Evolutionary conservation across 2,329 filamentous ascomycete genomes (phyloP), one percentile per base, ranked within the genome.

Genomic region (Fusarium camptoceras): DNA sequence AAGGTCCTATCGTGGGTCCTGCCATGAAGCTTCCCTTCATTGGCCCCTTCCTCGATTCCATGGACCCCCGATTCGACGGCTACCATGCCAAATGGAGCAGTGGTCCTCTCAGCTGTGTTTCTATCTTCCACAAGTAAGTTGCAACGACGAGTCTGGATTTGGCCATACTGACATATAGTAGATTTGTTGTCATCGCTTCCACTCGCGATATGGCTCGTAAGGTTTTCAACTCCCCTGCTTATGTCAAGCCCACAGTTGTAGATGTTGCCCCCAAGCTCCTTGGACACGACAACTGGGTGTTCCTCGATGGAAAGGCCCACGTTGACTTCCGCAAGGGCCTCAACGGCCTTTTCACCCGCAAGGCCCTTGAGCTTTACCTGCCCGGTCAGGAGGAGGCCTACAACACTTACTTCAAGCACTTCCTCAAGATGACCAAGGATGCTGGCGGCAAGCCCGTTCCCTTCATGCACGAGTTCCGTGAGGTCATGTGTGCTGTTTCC

Each of bases 291-390:
- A 98, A 98, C 84, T 99, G 94, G 94, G 96, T 98, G 20, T 98
- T 98, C 83, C 85, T 99, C 72, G 95, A 98, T 78, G 96, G 96
- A 77, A 97, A 94, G 83, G 89, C 90, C 41, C 96, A 99, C 76
- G 93, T 97, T 73, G 96, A 98, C 77, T 99, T 96, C 83, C 94
- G 96, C 79, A 98, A 98, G 85, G 96, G 96, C 55, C 86, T 99
- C 73, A 98, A 98, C 80, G 91, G 91, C 62, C 88, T 98, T 28
- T 99, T 99, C 85, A 98, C 95, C 46, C 93, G 94, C 78, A 89
- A 92, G 79, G 94, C 95, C 22, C 89, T 99, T 76, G 91, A 94
- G 74, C 86, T 85, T 75, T 99, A 98, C 81, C 89, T 99, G 49
- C 96, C 95, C 43, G 92, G 93, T 49, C 93, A 98, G 83, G 93